These are phyloP conservation scores for Licmophora abbreviata DNA, from an alignment of 108 stramenopile genomes.

Conservation along the genomic window DNA sequence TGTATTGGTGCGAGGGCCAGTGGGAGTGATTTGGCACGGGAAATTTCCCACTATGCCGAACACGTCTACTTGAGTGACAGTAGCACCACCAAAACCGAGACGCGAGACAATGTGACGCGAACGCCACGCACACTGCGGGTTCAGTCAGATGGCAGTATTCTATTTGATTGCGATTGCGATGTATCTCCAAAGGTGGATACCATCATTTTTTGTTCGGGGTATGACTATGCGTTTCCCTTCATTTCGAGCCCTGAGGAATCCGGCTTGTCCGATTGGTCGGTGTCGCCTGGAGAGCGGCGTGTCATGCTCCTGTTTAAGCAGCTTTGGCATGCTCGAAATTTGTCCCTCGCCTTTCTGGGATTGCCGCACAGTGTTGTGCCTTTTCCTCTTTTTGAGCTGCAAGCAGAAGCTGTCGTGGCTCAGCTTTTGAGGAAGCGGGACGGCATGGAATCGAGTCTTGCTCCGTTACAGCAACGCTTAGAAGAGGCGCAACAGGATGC, in stretches of 20 bases:
- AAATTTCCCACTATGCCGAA: conserved; percentile 55
- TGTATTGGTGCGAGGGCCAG: conserved; percentile 86
- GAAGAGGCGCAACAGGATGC: conserved; percentile 41
- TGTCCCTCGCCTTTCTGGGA: conserved; percentile 78
- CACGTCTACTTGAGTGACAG: conserved; percentile 77
- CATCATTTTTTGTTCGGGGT: conserved; percentile 85
- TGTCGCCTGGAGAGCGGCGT: conserved; percentile 47
- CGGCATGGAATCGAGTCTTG: conserved; percentile 24
- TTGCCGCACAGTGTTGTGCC: conserved; percentile 81
- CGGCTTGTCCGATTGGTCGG: conserved; percentile 13
- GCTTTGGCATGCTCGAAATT: conserved; percentile 81
- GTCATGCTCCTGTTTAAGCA: conserved; percentile 80
- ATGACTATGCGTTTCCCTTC: conserved; percentile 85
- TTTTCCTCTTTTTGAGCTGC: conserved; percentile 85
- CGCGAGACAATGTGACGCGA: conserved; percentile 44
- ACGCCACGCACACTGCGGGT: conserved; percentile 54
- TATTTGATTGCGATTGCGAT: conserved; percentile 26
- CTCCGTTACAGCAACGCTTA: conserved; percentile 26
- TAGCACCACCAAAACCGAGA: conserved; percentile 23
- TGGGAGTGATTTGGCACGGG: conserved; percentile 83
- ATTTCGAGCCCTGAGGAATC: conserved; percentile 21
- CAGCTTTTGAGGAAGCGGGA: conserved; percentile 17
- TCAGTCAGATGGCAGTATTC: conserved; percentile 32
- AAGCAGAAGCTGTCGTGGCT: conserved; percentile 54
- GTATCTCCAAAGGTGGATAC: conserved; percentile 32